Conservation (phyloP, 306 rosid genomes). For the Cucurbita maxima region DNA sequence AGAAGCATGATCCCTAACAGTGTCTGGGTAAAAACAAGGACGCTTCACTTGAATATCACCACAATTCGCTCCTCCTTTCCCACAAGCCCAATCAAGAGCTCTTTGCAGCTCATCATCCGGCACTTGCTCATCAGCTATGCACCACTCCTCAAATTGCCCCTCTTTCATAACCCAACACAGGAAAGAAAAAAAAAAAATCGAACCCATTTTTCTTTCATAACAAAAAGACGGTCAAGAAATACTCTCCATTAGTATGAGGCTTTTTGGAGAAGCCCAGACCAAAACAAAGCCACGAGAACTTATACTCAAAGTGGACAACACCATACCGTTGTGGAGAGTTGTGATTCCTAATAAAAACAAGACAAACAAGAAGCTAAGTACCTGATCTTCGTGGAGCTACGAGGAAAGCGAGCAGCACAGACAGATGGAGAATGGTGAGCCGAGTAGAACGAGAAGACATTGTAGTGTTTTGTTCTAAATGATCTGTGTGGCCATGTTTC, state of each 20-base stretch:
- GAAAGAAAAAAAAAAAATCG: no score
- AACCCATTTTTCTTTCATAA: no score
- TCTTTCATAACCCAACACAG: neutral
- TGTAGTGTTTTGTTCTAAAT: neutral
- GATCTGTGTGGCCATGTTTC: neutral
- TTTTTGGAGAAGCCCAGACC: no score
- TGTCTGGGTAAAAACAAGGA: conserved; percentile 58
- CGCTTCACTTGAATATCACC: conserved; percentile 42
- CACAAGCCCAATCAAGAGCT: conserved; percentile 78
- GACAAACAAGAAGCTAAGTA: neutral
- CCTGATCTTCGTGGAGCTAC: conserved; percentile 33
- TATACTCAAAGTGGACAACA: no score
- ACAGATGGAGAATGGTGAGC: conserved; percentile 7
- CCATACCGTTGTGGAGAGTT: no score
- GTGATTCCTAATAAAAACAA: no score
- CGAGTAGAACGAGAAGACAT: neutral
- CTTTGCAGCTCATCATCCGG: conserved; percentile 45
- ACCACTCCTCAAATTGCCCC: conserved; percentile 59
- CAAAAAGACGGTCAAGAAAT: no score
- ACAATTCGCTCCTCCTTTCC: conserved; percentile 68
- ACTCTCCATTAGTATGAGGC: no score
- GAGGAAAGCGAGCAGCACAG: conserved; percentile 24
- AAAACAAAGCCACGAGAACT: no score
- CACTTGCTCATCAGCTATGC: conserved; percentile 66
- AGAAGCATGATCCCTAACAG: conserved; percentile 64